Percentiles rank a stretch among this genome's conserved stretches.
phyloP scores from a whole-genome alignment of 352 stramenopile species.

The Globisporangium iwayamae region DNA sequence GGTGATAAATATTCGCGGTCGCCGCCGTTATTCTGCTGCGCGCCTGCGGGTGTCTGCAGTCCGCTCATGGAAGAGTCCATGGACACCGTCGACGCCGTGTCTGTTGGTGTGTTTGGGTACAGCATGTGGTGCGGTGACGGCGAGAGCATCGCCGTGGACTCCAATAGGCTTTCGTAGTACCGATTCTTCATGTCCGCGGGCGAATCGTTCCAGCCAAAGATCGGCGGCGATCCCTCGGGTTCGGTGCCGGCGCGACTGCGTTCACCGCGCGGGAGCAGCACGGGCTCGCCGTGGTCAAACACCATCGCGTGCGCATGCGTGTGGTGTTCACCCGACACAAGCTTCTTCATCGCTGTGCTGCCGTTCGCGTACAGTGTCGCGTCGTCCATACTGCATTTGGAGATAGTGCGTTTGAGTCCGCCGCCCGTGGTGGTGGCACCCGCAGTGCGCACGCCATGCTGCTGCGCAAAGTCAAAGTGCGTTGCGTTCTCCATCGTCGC shows the following conservation, averaged over 20 bases:
- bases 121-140: conserved; percentile 34
- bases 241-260: conserved; percentile 16
- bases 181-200: conserved; percentile 24
- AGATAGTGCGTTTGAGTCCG: conserved; percentile 72
- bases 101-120: conserved; percentile 17
- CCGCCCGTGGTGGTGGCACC: neutral
- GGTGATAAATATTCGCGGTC: conserved; percentile 42
- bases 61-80: conserved; percentile 15
- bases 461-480: conserved; percentile 2
- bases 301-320: neutral
- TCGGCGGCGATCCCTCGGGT: conserved; percentile 35
- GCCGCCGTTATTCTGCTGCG: neutral
- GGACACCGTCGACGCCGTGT: conserved; percentile 19
- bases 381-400: conserved; percentile 62
- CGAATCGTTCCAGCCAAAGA: conserved; percentile 29
- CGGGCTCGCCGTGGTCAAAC: conserved; percentile 27
- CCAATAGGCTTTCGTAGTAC: conserved; percentile 37
- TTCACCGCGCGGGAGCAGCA: conserved; percentile 40
- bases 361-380: conserved; percentile 17
- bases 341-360: conserved; percentile 39
- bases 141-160: conserved; percentile 25
- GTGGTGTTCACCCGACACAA: conserved; percentile 18
- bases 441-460: neutral
- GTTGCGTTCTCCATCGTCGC: conserved; percentile 11
- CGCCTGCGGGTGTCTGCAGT: conserved; percentile 3